Evolutionary conservation across 768 basidiomycete species (phyloP).

Genomic region (Tubosaeta sp.): DNA sequence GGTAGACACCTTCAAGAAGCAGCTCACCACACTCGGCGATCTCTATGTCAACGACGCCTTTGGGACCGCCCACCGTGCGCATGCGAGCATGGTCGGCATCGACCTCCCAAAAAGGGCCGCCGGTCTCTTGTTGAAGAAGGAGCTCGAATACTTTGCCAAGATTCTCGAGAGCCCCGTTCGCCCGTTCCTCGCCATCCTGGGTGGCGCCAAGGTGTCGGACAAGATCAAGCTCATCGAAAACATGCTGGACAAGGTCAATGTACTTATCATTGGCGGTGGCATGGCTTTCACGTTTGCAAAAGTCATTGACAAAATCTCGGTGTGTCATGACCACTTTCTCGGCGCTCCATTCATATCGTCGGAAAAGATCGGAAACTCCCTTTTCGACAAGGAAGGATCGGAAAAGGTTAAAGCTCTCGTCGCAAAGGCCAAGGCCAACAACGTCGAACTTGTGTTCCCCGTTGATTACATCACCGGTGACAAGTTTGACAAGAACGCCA

Average conservation of each 20-base stretch:
- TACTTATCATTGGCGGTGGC: constrained; percentile 93
- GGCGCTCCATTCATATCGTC: constrained; percentile 3
- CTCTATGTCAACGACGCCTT: constrained; percentile 99
- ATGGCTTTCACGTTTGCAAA: constrained; percentile 99
- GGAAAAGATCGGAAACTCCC: constrained; percentile 80
- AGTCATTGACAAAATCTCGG: constrained; percentile 73
- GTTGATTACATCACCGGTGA: constrained; percentile 92
- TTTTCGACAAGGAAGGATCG: constrained; percentile 87
- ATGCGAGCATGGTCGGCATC: constrained; percentile 98
- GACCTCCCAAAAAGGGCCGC: constrained; percentile 89
- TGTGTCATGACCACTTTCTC: constrained; percentile 29
- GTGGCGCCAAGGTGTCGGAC: constrained; percentile 98
- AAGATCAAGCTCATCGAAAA: constrained; percentile 99
- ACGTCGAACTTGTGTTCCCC: constrained; percentile 93
- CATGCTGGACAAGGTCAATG: constrained; percentile 98
- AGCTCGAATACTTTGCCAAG: constrained; percentile 98
- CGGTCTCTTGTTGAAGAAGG: constrained; percentile 97
- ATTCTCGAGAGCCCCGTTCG: constrained; percentile 91
- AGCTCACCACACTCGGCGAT: constrained; percentile 88
- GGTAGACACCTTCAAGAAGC: constrained; percentile 80
- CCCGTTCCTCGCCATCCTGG: constrained; percentile 97
- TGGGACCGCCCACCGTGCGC: constrained; percentile 96
- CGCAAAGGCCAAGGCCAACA: constrained; percentile 88
- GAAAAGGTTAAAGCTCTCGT: constrained; percentile 80
- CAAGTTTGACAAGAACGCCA: constrained; percentile 91